Conservation (phyloP, 257 asterid species). For the Thymus quinquecostatus region DNA sequence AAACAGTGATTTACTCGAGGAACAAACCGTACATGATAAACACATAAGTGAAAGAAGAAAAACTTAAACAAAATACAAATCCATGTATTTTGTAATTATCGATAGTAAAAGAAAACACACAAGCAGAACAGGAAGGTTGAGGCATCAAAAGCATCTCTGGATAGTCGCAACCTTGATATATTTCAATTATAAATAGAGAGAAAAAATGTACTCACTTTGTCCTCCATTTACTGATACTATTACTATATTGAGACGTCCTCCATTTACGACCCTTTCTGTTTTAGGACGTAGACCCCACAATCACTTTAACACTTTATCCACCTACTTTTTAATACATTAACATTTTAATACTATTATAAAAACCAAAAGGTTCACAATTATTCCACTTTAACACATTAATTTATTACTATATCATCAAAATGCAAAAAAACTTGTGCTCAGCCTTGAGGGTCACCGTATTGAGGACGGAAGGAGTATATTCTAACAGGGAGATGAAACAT, state of each 20-base stretch:
- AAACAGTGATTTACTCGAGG: not conserved
- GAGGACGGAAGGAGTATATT: not conserved
- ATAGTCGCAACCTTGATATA: not conserved
- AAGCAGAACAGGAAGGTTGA: not conserved
- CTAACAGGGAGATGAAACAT: slow-evolving; percentile 18
- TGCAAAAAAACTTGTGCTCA: too few relatives aligned
- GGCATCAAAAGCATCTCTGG: slow-evolving; percentile 21
- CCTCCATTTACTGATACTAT: too few relatives aligned
- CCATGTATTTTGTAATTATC: not conserved
- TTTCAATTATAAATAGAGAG: not conserved
- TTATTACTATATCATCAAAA: too few relatives aligned
- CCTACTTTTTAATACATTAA: too few relatives aligned
- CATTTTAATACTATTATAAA: too few relatives aligned
- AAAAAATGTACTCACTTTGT: not conserved
- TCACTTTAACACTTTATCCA: too few relatives aligned
- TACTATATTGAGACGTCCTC: too few relatives aligned
- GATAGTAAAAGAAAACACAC: not conserved
- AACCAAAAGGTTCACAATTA: too few relatives aligned
- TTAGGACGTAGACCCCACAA: too few relatives aligned
- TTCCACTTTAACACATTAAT: too few relatives aligned
- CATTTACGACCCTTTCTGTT: too few relatives aligned
- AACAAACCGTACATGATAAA: slow-evolving; percentile 9
- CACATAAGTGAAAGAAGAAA: slow-evolving; percentile 1
- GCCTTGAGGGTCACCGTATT: too few relatives aligned
- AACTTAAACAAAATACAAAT: slow-evolving; percentile 1